Evolutionary conservation across 2,329 filamentous ascomycete genomes (phyloP), one percentile per base, ranked within the genome.

Genomic region (Didymella keratinophila): DNA sequence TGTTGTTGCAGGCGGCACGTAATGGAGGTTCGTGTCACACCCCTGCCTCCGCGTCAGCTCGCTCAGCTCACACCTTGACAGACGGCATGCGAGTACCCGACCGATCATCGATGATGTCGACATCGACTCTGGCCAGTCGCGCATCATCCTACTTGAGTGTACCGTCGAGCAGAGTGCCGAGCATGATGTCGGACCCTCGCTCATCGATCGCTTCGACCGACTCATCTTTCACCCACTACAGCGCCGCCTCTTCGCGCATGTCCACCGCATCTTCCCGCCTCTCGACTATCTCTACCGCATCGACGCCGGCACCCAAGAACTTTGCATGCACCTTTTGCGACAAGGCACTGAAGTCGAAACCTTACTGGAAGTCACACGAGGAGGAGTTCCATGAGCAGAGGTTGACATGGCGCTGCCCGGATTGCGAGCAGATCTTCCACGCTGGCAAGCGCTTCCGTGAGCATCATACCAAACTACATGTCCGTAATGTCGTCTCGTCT

Each of bases 331-430:
- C 79, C 1, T 79, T 79, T 32, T 82, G 81, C 73, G 86, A 89
- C 71, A 87, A 87, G 47, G 87, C 85, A 44, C 87, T 89, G 70
- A 87, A 87, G 78, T 83, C 86, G 63, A 89, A 89, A 71, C 87
- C 87, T 62, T 86, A 89, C 72, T 90, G 87, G 87, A 88, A 88
- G 74, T 83, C 86, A 30, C 87, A 90, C 73, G 86, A 89, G 71
- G 87, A 89, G 66, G 86, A 88, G 73, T 88, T 89, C 68, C 87
- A 89, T 74, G 87, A 89, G 78, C 85, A 87, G 53, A 86, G 86
- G 79, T 84, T 87, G 62, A 88, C 87, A 69, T 89, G 88, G 72
- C 86, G 86, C 12, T 89, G 87, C 67, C 86, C 87, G 6, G 86
- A 87, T 64, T 89, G 87, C 76, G 88, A 88, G 73, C 85, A 87